Conservation (phyloP, 768 basidiomycete genomes). For the Termitomyces sp. region DNA sequence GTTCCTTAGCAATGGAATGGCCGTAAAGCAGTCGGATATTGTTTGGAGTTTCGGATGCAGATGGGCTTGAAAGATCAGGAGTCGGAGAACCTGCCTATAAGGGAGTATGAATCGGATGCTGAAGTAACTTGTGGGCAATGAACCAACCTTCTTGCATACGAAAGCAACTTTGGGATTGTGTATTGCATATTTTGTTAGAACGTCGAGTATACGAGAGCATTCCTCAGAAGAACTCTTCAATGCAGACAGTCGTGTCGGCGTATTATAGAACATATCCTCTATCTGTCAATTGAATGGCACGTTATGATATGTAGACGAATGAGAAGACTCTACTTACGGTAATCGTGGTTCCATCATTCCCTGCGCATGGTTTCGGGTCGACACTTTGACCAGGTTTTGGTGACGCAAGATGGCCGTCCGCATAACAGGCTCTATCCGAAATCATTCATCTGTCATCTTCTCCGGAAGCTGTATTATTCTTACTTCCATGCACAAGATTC, state of each 20-base stretch:
- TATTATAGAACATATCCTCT: constrained; percentile 94
- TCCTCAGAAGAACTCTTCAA: constrained; percentile 86
- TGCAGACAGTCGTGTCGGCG: constrained; percentile 80
- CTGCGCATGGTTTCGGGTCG: constrained; percentile 87
- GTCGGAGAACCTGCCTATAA: constrained; percentile 61
- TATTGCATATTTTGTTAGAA: constrained; percentile 88
- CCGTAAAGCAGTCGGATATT: constrained; percentile 83
- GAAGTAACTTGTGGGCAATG: neutral
- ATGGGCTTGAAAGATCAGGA: constrained; percentile 80
- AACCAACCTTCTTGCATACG: constrained; percentile 83
- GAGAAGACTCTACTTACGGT: constrained; percentile 43
- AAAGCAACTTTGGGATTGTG: constrained; percentile 90
- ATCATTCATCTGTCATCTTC: neutral
- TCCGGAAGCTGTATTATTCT: constrained; percentile 23
- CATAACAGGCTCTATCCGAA: constrained; percentile 65
- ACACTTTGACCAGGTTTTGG: constrained; percentile 63
- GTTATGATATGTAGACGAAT: neutral
- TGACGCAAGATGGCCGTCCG: constrained; percentile 69
- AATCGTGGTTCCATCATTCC: constrained; percentile 91
- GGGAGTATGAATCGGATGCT: neutral
- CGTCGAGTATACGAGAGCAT: constrained; percentile 85
- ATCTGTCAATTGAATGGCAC: constrained; percentile 46
- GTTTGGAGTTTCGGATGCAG: constrained; percentile 54
- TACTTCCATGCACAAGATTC: constrained; percentile 93
- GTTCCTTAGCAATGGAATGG: constrained; percentile 70